phyloP scores from a whole-genome alignment of 805 yeast species.

The Nematodospora valgi region DNA sequence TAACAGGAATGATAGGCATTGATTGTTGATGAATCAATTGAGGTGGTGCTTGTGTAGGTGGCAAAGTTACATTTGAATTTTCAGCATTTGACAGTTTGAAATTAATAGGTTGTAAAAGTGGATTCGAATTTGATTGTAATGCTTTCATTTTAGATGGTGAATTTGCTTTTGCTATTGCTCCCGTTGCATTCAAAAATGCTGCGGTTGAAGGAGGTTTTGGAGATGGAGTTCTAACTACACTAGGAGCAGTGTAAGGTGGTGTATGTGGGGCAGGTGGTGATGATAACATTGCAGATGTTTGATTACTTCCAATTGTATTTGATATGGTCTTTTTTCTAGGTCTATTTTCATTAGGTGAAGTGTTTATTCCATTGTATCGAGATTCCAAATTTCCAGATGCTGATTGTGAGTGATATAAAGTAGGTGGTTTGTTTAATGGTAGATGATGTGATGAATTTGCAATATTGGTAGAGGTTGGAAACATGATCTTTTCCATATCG shows the following conservation, averaged over 20 bases:
- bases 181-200: slow-evolving; percentile 12
- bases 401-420: slow-evolving; percentile 41
- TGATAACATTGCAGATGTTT: too few relatives aligned
- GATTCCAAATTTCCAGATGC: slow-evolving; percentile 39
- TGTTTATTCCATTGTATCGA: slow-evolving; percentile 15
- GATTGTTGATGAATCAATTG: slow-evolving; percentile 8
- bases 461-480: slow-evolving; percentile 9
- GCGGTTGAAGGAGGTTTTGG: slow-evolving; percentile 28
- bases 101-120: slow-evolving; percentile 55
- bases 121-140: slow-evolving; percentile 40
- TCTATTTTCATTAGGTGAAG: slow-evolving; percentile 19
- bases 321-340: slow-evolving; percentile 40
- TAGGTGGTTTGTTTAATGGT: slow-evolving; percentile 39
- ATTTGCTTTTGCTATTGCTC: slow-evolving; percentile 17
- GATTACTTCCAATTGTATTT: slow-evolving; percentile 25
- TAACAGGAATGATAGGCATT: slow-evolving; percentile 9
- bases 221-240: slow-evolving; percentile 31
- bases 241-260: slow-evolving; percentile 40
- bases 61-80: not conserved
- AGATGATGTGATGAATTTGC: slow-evolving; percentile 13
- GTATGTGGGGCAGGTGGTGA: slow-evolving; percentile 22
- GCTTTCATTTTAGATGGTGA: slow-evolving; percentile 52
- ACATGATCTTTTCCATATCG: slow-evolving; percentile 47
- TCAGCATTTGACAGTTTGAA: slow-evolving; percentile 24
- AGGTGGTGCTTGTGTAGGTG: slow-evolving; percentile 9